Conservation (phyloP, 176 grass and related monocot species). For the Guadua angustifolia region DNA sequence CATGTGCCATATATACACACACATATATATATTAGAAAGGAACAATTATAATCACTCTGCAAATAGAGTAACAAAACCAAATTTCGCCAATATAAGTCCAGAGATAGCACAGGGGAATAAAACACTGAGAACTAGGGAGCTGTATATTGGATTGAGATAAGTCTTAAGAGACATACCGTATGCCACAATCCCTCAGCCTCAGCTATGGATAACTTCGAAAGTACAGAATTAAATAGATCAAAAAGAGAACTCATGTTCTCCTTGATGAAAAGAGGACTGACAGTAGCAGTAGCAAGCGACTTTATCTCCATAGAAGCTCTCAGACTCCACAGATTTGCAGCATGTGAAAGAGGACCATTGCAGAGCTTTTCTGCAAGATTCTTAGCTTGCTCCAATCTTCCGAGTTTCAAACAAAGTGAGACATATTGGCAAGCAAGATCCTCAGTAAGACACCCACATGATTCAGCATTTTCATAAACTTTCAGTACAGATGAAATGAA, state of each 20-base stretch:
- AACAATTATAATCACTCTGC: not conserved
- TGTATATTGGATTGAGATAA: not conserved
- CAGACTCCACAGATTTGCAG: slow-evolving; percentile 70
- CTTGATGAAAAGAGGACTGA: slow-evolving; percentile 50
- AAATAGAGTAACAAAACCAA: slow-evolving; percentile 9
- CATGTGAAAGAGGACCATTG: slow-evolving; percentile 58
- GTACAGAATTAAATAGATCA: slow-evolving; percentile 64
- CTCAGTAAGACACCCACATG: slow-evolving; percentile 58
- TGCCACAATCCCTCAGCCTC: slow-evolving; percentile 76
- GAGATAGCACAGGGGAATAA: not conserved
- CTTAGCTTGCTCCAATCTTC: slow-evolving; percentile 72
- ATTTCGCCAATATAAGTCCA: not conserved
- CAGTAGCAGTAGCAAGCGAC: slow-evolving; percentile 43
- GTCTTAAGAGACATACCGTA: slow-evolving; percentile 56
- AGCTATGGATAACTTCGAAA: slow-evolving; percentile 57
- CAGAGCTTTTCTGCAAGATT: slow-evolving; percentile 74
- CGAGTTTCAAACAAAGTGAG: slow-evolving; percentile 63
- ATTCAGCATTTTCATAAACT: slow-evolving; percentile 77
- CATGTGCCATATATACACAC: not conserved
- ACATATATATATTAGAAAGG: not conserved
- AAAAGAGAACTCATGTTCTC: slow-evolving; percentile 63
- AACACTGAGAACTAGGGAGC: not conserved
- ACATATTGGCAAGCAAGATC: slow-evolving; percentile 80
- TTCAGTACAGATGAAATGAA: slow-evolving; percentile 59
- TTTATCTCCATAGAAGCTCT: slow-evolving; percentile 82